phyloP scores from a whole-genome alignment of 2,329 filamentous ascomycete genomes.

The Karstenula rhodostoma region DNA sequence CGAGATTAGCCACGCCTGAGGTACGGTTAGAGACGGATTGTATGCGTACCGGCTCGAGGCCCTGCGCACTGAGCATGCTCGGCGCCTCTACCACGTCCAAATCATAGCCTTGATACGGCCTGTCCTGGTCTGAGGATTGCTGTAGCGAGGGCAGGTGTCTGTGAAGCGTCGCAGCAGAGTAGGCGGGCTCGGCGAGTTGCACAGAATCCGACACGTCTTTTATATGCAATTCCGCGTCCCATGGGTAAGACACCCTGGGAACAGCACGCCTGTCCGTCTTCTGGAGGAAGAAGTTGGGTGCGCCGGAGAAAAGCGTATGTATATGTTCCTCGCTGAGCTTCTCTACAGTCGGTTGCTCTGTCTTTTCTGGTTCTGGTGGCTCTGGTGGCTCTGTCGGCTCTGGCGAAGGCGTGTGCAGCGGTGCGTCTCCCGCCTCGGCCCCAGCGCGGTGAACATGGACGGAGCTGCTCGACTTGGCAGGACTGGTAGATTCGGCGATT shows the following conservation, averaged over 20 bases:
- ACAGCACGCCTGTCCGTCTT: constrained; percentile 68
- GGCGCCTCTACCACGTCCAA: constrained; percentile 62
- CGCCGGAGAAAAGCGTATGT: constrained; percentile 77
- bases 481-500: constrained; percentile 22
- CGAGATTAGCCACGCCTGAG: background rate
- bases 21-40: background rate
- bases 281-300: constrained; percentile 73
- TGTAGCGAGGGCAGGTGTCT: constrained; percentile 26
- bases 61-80: constrained; percentile 77
- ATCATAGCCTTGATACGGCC: constrained; percentile 39
- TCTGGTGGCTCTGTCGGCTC: constrained; percentile 11
- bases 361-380: background rate
- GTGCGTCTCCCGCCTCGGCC: constrained; percentile 18
- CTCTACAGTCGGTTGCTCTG: constrained; percentile 17
- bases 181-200: constrained; percentile 45
- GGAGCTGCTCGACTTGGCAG: constrained; percentile 20
- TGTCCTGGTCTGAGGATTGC: constrained; percentile 23
- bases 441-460: constrained; percentile 20
- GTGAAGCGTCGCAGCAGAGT: constrained; percentile 44
- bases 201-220: constrained; percentile 67
- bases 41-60: constrained; percentile 63
- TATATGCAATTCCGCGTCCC: constrained; percentile 67
- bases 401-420: constrained; percentile 23
- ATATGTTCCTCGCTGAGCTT: constrained; percentile 61
- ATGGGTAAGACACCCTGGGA: constrained; percentile 72